phyloP scores from a whole-genome alignment of 2,329 filamentous ascomycete genomes.

The Fusarium sp. region DNA sequence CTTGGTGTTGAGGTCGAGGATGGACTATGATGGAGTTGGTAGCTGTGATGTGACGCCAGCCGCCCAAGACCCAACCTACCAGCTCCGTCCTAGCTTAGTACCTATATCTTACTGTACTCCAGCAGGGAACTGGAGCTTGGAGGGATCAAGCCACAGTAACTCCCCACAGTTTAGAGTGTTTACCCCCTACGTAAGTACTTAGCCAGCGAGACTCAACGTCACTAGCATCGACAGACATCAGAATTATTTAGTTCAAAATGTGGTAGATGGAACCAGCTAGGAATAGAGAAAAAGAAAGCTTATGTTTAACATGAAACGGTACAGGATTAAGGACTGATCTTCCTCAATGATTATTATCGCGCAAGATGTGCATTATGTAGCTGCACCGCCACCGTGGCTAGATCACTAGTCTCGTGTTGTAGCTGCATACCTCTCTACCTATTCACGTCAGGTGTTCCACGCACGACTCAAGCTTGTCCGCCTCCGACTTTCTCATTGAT shows the following conservation, averaged over 20 bases:
- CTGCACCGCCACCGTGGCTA: conserved; percentile 47
- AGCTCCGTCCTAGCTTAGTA: conserved; percentile 15
- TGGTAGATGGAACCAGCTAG: too few species aligned
- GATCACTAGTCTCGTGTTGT: conserved; percentile 38
- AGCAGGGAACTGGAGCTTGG: conserved; percentile 31
- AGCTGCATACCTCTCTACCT: conserved; percentile 31
- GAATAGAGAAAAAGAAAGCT: neutral
- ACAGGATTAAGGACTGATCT: neutral
- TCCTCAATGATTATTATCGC: conserved; percentile 20
- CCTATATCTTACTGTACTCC: conserved; percentile 30
- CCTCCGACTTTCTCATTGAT: conserved; percentile 39
- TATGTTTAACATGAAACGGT: neutral
- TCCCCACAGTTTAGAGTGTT: conserved; percentile 17
- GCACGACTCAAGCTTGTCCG: conserved; percentile 30
- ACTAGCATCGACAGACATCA: neutral
- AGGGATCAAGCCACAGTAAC: conserved; percentile 38
- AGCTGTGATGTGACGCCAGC: conserved; percentile 49
- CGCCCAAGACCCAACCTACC: conserved; percentile 21
- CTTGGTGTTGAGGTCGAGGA: conserved; percentile 30
- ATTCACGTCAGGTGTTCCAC: conserved; percentile 45
- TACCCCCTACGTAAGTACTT: neutral
- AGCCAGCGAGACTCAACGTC: neutral
- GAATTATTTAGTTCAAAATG: neutral
- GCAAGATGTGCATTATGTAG: conserved; percentile 48
- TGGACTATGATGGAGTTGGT: conserved; percentile 39